Base-by-base conservation (phyloP, 768 basidiomycete species). In the Serendipita sp. region DNA sequence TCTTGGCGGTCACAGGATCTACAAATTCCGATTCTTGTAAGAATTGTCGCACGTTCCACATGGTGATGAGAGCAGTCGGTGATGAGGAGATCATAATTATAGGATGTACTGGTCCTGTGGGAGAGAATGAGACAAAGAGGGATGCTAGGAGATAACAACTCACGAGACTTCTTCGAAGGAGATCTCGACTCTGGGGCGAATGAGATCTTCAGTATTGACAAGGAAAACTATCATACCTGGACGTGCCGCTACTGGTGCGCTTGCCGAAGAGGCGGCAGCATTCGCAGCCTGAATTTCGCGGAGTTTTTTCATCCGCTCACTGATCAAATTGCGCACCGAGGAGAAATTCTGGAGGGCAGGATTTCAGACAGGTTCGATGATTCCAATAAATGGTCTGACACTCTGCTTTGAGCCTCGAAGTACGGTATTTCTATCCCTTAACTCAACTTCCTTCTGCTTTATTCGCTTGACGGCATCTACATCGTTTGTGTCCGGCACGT, bases 51-150 rank as follows among this genome's bases (percentile, higher is more conserved):
- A 98, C 91, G 70, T 99, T 99, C 81, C 93, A 85, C 91, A 99
- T 96, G 3, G 92, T 96, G 71, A 99, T 86, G 64, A 99, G 82
- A 2, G 92, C 85, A 1, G 95, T 97, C 0, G 93, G 93, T 15
- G 88, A 93, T 0, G 93, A 95, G 0, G 94, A 95, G 46, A 99
- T 93, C 77, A 98, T 88, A 73, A 98, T 96, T 70, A 99, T 98
- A 0, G 95, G 95, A 74, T 87, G 87, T 69, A 81, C 83, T 70
- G 83, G 84, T 67, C 81, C 86, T 89, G 72, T 4, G 27, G 5
- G 6, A 40, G 37, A 40, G 34, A 58, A 29, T 16, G 45, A 0
- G 15, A 10, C 1, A 2, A 29, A 31, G 36, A 60, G 11, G 44
- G 15, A 63, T 10, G 37, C 16, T 18, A 3, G 53, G 4, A 52